Evolutionary conservation across 768 basidiomycete species (phyloP).

Genomic region (Russula sp.): DNA sequence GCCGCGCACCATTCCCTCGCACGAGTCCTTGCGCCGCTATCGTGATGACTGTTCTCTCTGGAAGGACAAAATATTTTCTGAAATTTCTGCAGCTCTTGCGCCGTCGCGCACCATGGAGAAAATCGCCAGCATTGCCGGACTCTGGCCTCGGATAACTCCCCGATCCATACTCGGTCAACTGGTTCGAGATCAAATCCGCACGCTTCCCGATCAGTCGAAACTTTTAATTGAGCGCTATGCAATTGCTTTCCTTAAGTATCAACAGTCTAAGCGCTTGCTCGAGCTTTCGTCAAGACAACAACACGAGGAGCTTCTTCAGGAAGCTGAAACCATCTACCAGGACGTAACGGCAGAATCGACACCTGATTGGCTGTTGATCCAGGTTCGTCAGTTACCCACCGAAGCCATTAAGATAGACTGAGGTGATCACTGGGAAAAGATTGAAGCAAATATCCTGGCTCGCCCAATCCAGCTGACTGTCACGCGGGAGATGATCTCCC

Average conservation of each 20-base stretch:
- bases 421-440: conserved; percentile 27
- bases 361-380: conserved; percentile 14
- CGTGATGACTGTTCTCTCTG: background rate
- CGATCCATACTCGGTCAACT: conserved; percentile 19
- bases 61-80: background rate
- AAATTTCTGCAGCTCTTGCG: background rate
- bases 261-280: conserved; percentile 2
- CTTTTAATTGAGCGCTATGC: background rate
- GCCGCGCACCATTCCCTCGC: background rate
- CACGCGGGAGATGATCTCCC: conserved; percentile 43
- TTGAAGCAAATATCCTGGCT: conserved; percentile 40
- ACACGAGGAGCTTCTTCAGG: background rate
- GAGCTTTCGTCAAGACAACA: background rate
- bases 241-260: conserved; percentile 9
- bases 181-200: conserved; percentile 22
- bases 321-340: background rate
- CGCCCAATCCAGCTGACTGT: conserved; percentile 40
- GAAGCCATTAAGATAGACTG: background rate
- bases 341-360: background rate
- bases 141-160: conserved; percentile 15
- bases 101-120: background rate
- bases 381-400: background rate
- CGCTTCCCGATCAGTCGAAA: background rate
- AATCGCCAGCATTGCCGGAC: background rate
- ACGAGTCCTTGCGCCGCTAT: background rate